A percentile compares a stretch with the other conserved stretches of the same genome.
Evolutionary conservation across 1,284 basidiomycete species (phyloP).

Genomic region (Trichosporon asahii): DNA sequence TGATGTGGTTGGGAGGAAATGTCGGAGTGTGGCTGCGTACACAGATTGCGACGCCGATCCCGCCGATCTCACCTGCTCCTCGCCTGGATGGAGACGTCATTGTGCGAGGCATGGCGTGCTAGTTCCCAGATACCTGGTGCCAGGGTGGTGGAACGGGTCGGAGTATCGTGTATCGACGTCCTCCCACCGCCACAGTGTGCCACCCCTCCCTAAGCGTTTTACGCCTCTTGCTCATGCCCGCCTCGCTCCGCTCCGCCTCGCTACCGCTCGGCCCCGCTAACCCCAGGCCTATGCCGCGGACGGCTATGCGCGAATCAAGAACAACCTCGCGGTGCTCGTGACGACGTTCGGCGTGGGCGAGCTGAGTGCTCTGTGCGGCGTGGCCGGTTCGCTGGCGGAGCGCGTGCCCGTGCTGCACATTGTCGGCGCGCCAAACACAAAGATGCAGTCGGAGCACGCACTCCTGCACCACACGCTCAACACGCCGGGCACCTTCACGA

Average conservation of each 20-base stretch:
- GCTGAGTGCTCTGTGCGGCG: constrained; percentile 68
- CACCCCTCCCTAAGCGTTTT: too few species aligned
- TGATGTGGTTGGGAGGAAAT: too few species aligned
- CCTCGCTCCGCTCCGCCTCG: neutral
- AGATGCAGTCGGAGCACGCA: constrained; percentile 55
- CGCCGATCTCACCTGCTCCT: too few species aligned
- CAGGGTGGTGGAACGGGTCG: too few species aligned
- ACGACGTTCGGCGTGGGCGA: constrained; percentile 88
- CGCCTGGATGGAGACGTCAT: too few species aligned
- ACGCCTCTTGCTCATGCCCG: too few species aligned
- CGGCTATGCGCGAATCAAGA: constrained; percentile 87
- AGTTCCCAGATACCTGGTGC: too few species aligned
- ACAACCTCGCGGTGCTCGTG: constrained; percentile 67
- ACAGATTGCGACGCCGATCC: too few species aligned
- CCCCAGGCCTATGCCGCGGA: constrained; percentile 76
- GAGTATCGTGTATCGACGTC: too few species aligned
- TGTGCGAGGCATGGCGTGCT: too few species aligned
- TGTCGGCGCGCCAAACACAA: constrained; percentile 71
- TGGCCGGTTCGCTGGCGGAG: constrained; percentile 63
- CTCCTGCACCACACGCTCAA: constrained; percentile 81
- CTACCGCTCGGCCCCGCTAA: neutral
- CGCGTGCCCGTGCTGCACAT: constrained; percentile 90
- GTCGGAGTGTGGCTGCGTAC: too few species aligned
- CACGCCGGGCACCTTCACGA: constrained; percentile 68
- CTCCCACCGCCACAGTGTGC: too few species aligned